These are phyloP conservation scores for Waitea zeae DNA, from an alignment of 1,284 basidiomycete species.

Conservation along the genomic window DNA sequence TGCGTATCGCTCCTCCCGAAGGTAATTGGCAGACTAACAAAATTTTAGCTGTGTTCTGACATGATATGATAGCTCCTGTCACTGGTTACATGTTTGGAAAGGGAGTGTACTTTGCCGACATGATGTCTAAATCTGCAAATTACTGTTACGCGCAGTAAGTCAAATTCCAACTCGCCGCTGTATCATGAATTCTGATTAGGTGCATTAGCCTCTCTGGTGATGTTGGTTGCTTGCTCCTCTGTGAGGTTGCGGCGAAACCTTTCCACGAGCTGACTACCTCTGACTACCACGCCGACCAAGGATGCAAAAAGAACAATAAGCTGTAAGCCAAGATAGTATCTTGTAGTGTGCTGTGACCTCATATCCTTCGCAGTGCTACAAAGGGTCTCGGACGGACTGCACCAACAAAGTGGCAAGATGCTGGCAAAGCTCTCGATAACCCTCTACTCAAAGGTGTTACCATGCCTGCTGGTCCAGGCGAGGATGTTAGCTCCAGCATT, in stretches of 20 bases:
- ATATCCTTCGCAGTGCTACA: slow-evolving; percentile 22
- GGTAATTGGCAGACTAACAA: slow-evolving; percentile 8
- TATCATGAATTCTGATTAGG: neutral
- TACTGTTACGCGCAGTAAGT: slow-evolving; percentile 37
- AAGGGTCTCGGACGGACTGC: slow-evolving; percentile 34
- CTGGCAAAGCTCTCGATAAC: slow-evolving; percentile 30
- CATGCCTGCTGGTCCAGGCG: slow-evolving; percentile 36
- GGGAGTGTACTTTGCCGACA: slow-evolving; percentile 53
- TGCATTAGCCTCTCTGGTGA: slow-evolving; percentile 26
- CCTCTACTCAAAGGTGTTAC: slow-evolving; percentile 30
- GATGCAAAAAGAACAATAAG: slow-evolving; percentile 23
- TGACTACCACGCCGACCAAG: slow-evolving; percentile 31
- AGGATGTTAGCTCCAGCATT: slow-evolving; percentile 14
- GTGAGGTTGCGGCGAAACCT: slow-evolving; percentile 40
- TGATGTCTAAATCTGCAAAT: slow-evolving; percentile 50
- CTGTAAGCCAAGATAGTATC: slow-evolving; percentile 13
- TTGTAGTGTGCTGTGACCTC: neutral
- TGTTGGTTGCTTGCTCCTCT: slow-evolving; percentile 35
- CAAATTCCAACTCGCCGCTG: neutral
- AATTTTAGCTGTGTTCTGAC: too few relatives aligned
- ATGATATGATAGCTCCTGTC: slow-evolving; percentile 1
- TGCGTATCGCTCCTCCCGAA: slow-evolving; percentile 55
- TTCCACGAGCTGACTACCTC: slow-evolving; percentile 28
- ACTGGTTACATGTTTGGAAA: slow-evolving; percentile 50
- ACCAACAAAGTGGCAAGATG: slow-evolving; percentile 42